Percentiles rank a stretch among this genome's conserved stretches.
Conservation (phyloP, 2,329 filamentous ascomycete genomes). For the Diaporthe longicolla region DNA sequence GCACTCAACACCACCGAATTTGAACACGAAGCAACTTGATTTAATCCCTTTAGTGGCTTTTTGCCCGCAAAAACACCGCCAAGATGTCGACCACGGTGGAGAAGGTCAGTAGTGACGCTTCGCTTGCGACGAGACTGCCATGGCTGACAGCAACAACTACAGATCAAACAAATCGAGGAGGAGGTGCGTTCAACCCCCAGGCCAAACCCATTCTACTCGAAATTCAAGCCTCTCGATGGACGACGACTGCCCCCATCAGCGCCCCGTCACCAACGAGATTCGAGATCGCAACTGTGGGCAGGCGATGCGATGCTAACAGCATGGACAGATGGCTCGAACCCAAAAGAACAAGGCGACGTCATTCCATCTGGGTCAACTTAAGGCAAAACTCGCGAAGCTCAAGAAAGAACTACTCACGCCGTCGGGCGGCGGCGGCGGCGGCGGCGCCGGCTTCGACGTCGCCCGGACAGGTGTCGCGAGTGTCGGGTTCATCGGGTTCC, state of each 20-base stretch:
- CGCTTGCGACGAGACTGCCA: conserved; percentile 24
- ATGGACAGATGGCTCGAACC: conserved; percentile 74
- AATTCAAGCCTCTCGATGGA: not conserved
- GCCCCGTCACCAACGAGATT: not conserved
- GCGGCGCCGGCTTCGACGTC: conserved; percentile 93
- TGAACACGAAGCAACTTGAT: not conserved
- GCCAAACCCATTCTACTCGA: conserved; percentile 15
- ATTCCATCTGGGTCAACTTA: conserved; percentile 94
- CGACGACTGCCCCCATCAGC: not conserved
- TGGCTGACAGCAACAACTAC: conserved; percentile 50
- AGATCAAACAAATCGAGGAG: conserved; percentile 98
- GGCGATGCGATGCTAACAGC: conserved; percentile 15
- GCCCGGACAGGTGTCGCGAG: conserved; percentile 97
- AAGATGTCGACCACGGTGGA: conserved; percentile 98
- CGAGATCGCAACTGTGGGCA: not conserved
- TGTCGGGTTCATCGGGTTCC: conserved; percentile 98
- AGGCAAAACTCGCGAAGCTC: conserved; percentile 97
- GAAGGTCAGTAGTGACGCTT: conserved; percentile 73
- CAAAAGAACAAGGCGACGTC: conserved; percentile 97
- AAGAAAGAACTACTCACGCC: conserved; percentile 96
- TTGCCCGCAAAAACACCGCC: conserved; percentile 46
- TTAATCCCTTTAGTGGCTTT: not conserved
- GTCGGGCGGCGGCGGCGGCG: conserved; percentile 84
- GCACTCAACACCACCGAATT: not conserved
- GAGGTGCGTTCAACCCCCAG: conserved; percentile 73